Base-by-base conservation (phyloP, 208 protist species). In the Phytomonas francai region DNA sequence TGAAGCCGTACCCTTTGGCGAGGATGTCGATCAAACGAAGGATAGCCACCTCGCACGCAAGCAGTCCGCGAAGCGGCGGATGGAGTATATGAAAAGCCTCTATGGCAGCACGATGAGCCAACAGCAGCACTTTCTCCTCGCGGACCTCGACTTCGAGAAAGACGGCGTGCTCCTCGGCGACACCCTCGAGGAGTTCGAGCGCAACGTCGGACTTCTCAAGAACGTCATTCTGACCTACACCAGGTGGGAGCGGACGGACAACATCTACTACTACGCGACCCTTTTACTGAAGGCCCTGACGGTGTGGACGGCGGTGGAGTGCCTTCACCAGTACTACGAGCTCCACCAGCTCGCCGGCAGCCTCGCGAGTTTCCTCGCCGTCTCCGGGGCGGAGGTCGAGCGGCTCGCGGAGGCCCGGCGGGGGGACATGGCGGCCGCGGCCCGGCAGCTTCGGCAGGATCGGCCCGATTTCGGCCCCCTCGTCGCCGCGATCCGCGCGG, bases 91-190 rank as follows among this genome's bases (percentile, higher is more conserved):
- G 77, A 85, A 88, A 51, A 92, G 80, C 65, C 84, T 92, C 59
- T 78, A 92, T 36, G 89, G 89, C 36, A 93, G 78, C 30, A 88
- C 76, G 30, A 80, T 93, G 75, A 93, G 86, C 57, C 74, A 77
- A 59, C 71, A 79, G 16, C 87, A 95, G 64, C 90, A 95, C 67
- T 93, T 93, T 67, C 69, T 95, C n/a, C 74, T 95, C n/a, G 85
- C 83, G 1, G 90, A 95, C 61, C 75, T 95, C 7, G 90, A 95
- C 74, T 93, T 91, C 66, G 79, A 89, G 33, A 95, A 89, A 71
- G 90, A 95, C 67, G 76, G 87, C 28, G 73, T 89, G 49, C 72
- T 95, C 16, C 91, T 93, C 72, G 90, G 90, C 30, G 83, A 76
- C 61, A 92, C 85, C 2, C 78, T 83, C 16, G 87, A 89, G 54